Base-by-base conservation (phyloP, 1,284 basidiomycete species). In the Apiotrichum laibachii region DNA sequence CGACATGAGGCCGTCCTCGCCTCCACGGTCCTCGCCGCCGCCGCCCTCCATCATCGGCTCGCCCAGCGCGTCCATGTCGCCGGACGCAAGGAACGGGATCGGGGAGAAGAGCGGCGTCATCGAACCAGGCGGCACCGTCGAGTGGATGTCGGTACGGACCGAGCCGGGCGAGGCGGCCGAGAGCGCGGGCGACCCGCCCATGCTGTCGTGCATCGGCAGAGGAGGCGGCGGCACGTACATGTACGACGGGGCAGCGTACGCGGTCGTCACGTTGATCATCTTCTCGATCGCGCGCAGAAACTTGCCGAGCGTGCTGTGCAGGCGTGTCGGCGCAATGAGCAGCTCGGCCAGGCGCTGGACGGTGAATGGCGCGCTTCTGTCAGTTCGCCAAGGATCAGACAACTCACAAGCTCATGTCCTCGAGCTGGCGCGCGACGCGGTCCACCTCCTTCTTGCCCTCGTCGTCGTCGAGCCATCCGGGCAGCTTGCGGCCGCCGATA, bases 291-390 rank as follows among this genome's bases (percentile, higher is more conserved):
- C 92, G 12, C 93, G 89, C 22, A 95, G 82, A 74, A 93, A 96
- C 78, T 96, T 96, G 49, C 92, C 90, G 7, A 91, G 79, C 31
- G 84, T 83, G 44, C 82, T 86, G 81, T 96, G 94, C 65, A 90
- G 83, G 51, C 82, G 79, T 61, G 82, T 82, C 3, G 92, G 92
- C 37, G 83, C 77, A 9, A 88, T 66, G 48, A 87, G 85, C n/a
- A 97, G 84, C 72, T 96, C 92, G 68, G 89, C 90, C 18, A 96
- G 78, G 40, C 93, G 86, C 76, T 97, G 93, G 53, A 96, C 88
- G 5, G 93, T 95, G 77, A 96, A 97, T 4, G 93, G 93, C 0
- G 90, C 85, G 55, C 85, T 85, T 52, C 18, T 43, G 22, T 33
- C n/a, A 47, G 16, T 15, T 18, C 2, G 50, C 55, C 48, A 9